Base-by-base conservation (phyloP, 2,329 filamentous ascomycete species). In the Penicillium sp. region DNA sequence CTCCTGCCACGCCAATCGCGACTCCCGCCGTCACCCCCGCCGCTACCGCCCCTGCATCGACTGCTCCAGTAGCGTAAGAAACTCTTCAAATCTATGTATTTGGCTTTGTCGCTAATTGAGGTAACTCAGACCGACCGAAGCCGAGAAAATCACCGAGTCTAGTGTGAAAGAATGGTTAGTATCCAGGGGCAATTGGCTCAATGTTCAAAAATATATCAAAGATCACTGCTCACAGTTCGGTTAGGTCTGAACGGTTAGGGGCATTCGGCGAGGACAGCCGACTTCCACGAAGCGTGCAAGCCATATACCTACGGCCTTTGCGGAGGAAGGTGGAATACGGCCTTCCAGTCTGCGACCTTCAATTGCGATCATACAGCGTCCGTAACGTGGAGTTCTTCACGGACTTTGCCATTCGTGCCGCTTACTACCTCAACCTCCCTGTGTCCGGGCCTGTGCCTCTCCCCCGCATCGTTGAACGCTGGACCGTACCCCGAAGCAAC, bases 341-440 rank as follows among this genome's bases (percentile, higher is more conserved):
- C 51, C 84, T 96, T 37, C 92, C 92, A 13, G 86, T 89, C 12
- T 96, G 91, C 79, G 89, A 97, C 74, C 86, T 99, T 35, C 94
- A 99, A 74, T 80, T 99, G 49, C 91, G 94, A 66, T 96, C 93
- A 35, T 99, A 91, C 82, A 92, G 85, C 69, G 81, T 93, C 37
- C 91, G 92, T 59, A 94, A 96, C 67, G 86, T 99, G 58, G 91
- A 96, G 69, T 93, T 97, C 79, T 97, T 96, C 73, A 84, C 89
- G 75, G 94, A 99, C 78, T 97, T 99, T 73, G 92, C 93, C 50
- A 81, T 97, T 55, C 90, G 94, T 64, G 93, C 93, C 4, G 94
- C 94, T 56, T 99, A 97, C 79, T 99, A 93, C 78, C 86, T 97
- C 42, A 86, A 89, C 19, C 86, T 99, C 2, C 89, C 92, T 10